Evolutionary conservation across 2,329 filamentous ascomycete genomes (phyloP).

Genomic region (Trichoderma koningiopsis): DNA sequence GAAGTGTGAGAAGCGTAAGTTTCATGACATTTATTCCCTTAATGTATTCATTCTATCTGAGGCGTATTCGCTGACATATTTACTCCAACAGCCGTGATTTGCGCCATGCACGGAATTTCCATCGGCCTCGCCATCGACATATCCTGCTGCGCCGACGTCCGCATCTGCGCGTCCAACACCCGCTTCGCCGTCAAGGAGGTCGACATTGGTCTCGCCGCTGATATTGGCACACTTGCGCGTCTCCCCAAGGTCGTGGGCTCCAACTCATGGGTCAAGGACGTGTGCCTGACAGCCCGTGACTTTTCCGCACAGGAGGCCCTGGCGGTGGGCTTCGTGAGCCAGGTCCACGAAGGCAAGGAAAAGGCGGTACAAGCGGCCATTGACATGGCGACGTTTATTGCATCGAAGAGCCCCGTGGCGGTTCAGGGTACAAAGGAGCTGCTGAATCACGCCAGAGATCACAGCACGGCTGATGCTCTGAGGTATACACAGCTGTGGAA

Average conservation of each 20-base stretch:
- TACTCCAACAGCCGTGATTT: slow-evolving; percentile 67
- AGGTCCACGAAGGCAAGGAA: slow-evolving; percentile 64
- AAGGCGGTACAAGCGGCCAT: slow-evolving; percentile 64
- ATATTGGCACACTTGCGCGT: slow-evolving; percentile 73
- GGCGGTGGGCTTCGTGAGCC: slow-evolving; percentile 69
- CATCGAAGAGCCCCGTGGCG: slow-evolving; percentile 82
- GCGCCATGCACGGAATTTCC: slow-evolving; percentile 75
- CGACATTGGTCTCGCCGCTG: slow-evolving; percentile 78
- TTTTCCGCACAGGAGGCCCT: slow-evolving; percentile 71
- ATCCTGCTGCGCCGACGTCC: slow-evolving; percentile 68
- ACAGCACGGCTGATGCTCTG: slow-evolving; percentile 74
- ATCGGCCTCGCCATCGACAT: slow-evolving; percentile 80
- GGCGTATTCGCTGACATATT: neutral
- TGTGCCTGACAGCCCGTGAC: slow-evolving; percentile 69
- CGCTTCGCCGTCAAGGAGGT: slow-evolving; percentile 77
- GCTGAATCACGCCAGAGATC: slow-evolving; percentile 78
- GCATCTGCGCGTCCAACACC: slow-evolving; percentile 62
- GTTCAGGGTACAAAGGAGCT: slow-evolving; percentile 87
- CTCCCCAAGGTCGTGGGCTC: slow-evolving; percentile 74
- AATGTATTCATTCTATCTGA: neutral
- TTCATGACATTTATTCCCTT: neutral
- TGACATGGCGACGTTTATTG: slow-evolving; percentile 65
- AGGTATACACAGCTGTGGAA: slow-evolving; percentile 90
- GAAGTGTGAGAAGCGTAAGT: slow-evolving; percentile 81
- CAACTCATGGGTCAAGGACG: slow-evolving; percentile 77